phyloP scores from a whole-genome alignment of 148 eudicot genomes.

The Agrostemma githago region DNA sequence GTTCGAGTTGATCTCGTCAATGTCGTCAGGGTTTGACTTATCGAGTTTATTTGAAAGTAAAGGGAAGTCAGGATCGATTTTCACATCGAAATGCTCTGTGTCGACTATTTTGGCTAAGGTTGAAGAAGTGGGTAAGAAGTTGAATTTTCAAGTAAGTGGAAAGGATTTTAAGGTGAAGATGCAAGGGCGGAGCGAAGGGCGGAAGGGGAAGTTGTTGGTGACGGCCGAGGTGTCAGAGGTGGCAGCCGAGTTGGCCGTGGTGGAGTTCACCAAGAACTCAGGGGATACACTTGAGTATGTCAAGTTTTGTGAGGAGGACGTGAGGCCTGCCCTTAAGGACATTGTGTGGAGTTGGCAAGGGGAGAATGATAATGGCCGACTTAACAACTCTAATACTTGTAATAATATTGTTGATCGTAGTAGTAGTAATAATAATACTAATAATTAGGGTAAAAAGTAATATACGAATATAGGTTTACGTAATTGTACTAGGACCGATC shows the following conservation, averaged over 20 bases:
- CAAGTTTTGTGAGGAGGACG: conserved; percentile 71
- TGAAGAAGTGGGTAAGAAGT: conserved; percentile 41
- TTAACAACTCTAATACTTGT: conserved; percentile 13
- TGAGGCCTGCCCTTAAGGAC: conserved; percentile 69
- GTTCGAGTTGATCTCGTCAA: conserved; percentile 77
- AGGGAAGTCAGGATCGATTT: conserved; percentile 41
- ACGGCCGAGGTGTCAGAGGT: conserved; percentile 80
- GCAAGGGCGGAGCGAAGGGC: conserved; percentile 54
- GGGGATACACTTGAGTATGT: conserved; percentile 85
- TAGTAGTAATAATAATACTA: conserved; percentile 10
- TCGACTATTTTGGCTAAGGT: conserved; percentile 39
- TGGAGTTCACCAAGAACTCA: conserved; percentile 68
- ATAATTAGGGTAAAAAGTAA: background rate
- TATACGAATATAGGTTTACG: no score
- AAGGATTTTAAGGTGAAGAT: conserved; percentile 57
- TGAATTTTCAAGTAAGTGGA: conserved; percentile 35
- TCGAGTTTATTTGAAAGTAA: conserved; percentile 56
- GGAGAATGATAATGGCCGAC: conserved; percentile 32
- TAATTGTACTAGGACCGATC: background rate
- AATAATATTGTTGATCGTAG: conserved; percentile 1
- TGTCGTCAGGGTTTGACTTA: conserved; percentile 86
- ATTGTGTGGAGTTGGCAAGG: conserved; percentile 98
- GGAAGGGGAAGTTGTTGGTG: conserved; percentile 61
- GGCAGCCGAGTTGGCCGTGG: conserved; percentile 80
- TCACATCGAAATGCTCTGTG: conserved; percentile 59